Evolutionary conservation across 1,139 yeast species (phyloP).

Genomic region (Ogataea hybrid): DNA sequence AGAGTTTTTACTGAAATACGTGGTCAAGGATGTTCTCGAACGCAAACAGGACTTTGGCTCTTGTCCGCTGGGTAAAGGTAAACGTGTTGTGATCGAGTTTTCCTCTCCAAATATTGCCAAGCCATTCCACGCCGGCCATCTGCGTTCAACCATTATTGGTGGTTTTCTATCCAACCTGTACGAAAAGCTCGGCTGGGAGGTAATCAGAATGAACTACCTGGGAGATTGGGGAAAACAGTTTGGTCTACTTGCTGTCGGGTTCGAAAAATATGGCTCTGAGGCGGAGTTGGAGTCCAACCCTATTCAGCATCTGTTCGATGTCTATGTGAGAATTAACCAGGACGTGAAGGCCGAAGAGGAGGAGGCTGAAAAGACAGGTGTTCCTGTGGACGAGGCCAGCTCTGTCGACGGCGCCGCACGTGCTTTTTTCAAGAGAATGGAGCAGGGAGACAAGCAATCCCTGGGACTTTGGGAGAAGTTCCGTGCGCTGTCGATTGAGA

Average conservation of each 20-base stretch:
- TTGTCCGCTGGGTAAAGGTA: conserved; percentile 70
- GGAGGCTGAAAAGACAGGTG: conserved; percentile 42
- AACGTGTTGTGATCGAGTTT: conserved; percentile 80
- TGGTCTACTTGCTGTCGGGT: conserved; percentile 94
- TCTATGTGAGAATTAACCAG: conserved; percentile 83
- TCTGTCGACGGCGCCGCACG: conserved; percentile 81
- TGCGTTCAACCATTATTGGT: conserved; percentile 96
- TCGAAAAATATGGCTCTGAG: conserved; percentile 78
- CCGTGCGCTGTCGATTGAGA: conserved; percentile 85
- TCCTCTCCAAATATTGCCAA: conserved; percentile 98
- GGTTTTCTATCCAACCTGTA: conserved; percentile 92
- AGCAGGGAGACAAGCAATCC: conserved; percentile 86
- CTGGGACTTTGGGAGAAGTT: conserved; percentile 80
- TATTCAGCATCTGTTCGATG: conserved; percentile 91
- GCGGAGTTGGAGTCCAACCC: conserved; percentile 74
- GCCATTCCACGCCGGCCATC: conserved; percentile 99
- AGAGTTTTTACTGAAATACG: conserved; percentile 60
- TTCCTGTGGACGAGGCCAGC: conserved; percentile 47
- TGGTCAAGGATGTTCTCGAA: conserved; percentile 67
- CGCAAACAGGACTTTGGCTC: conserved; percentile 68
- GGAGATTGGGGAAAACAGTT: conserved; percentile 99
- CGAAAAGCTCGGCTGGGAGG: conserved; percentile 89
- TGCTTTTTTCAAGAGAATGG: conserved; percentile 87
- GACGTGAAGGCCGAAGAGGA: conserved; percentile 66
- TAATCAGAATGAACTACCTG: conserved; percentile 83